Evolutionary conservation across 83 land plant species (phyloP).

Genomic region (Isoetes engelmannii): DNA sequence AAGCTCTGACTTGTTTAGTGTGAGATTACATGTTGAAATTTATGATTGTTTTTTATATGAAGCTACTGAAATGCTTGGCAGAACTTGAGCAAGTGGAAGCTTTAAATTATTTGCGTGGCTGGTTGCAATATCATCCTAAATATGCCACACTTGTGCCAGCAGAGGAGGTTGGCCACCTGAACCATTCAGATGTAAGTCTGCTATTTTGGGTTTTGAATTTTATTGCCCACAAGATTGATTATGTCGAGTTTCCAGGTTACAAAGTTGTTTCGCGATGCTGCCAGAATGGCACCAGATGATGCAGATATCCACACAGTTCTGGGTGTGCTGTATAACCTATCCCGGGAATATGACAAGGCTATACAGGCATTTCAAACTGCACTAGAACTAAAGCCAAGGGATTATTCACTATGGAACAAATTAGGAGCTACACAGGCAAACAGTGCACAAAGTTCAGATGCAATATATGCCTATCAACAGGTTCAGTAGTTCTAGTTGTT

Average conservation of each 20-base stretch:
- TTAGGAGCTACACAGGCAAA: constrained; percentile 98
- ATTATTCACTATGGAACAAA: constrained; percentile 98
- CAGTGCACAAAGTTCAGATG: constrained; percentile 95
- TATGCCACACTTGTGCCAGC: constrained; percentile 59
- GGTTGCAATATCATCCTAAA: constrained; percentile 85
- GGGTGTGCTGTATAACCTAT: constrained; percentile 84
- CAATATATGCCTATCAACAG: constrained; percentile 90
- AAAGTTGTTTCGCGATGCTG: constrained; percentile 76
- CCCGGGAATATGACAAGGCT: constrained; percentile 89
- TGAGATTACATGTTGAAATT: no score
- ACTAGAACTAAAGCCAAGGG: constrained; percentile 76
- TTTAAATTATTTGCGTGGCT: constrained; percentile 64
- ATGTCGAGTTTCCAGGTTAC: constrained; percentile 45
- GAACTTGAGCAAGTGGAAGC: constrained; percentile 90
- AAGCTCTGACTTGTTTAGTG: no score
- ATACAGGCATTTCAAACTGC: constrained; percentile 69
- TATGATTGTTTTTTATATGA: no score
- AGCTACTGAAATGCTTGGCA: constrained; percentile 12
- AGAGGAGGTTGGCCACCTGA: constrained; percentile 39
- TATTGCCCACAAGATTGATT: neutral
- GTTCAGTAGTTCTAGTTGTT: constrained; percentile 24
- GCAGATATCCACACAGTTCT: constrained; percentile 93
- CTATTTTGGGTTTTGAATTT: neutral
- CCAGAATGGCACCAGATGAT: constrained; percentile 80
- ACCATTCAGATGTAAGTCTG: constrained; percentile 65